phyloP scores from a whole-genome alignment of 1,139 yeast genomes.

The Taphrina deformans region DNA sequence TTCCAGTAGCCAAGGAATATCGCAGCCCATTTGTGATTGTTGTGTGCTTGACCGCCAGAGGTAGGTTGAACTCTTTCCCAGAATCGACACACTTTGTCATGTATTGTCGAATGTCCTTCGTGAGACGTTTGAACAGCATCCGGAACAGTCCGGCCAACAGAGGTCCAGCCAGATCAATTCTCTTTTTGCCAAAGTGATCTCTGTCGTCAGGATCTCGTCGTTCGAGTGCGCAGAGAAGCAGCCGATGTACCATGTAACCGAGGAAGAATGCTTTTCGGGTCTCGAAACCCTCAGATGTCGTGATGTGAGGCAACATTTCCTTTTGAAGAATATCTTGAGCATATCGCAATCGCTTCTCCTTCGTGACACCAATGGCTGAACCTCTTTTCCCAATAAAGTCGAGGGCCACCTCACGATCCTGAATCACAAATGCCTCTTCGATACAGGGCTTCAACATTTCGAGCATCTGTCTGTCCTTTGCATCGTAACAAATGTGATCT shows the following conservation, averaged over 20 bases:
- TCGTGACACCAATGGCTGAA: conserved; percentile 83
- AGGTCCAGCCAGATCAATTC: conserved; percentile 98
- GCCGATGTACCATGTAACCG: conserved; percentile 96
- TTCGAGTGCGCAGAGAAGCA: conserved; percentile 90
- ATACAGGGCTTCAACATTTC: conserved; percentile 99
- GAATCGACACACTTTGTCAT: conserved; percentile 99
- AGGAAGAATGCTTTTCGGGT: conserved; percentile 94
- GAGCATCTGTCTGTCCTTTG: conserved; percentile 98
- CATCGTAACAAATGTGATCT: conserved; percentile 97
- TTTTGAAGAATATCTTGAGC: conserved; percentile 95
- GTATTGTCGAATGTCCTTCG: conserved; percentile 92
- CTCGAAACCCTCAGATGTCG: conserved; percentile 96
- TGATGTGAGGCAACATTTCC: conserved; percentile 93
- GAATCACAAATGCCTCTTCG: conserved; percentile 97
- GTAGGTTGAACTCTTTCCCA: conserved; percentile 92
- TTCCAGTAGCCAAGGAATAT: conserved; percentile 97
- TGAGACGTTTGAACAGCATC: conserved; percentile 85
- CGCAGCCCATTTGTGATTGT: conserved; percentile 96
- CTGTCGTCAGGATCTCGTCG: conserved; percentile 98
- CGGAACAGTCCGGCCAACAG: conserved; percentile 92
- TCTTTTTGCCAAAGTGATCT: conserved; percentile 98
- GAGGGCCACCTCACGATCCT: conserved; percentile 95
- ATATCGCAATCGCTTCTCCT: conserved; percentile 97
- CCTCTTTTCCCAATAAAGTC: conserved; percentile 99
- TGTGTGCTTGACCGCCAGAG: conserved; percentile 93